A percentile compares a stretch with the other conserved stretches of the same genome.
These are phyloP conservation scores for Musa troglodytarum DNA, from an alignment of 176 grass and related monocot species.

Conservation along the genomic window DNA sequence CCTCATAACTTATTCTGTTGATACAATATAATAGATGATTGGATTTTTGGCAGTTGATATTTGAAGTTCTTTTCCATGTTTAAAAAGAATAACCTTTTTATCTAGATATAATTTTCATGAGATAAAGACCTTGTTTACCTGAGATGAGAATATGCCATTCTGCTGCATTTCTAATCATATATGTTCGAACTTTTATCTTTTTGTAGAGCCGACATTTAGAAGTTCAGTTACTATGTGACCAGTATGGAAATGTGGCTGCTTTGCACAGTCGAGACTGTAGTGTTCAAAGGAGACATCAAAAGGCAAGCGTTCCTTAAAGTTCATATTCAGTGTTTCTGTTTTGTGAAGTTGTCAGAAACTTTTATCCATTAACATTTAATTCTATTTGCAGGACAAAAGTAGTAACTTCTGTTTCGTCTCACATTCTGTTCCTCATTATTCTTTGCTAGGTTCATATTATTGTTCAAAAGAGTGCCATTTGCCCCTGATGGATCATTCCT, in stretches of 20 bases:
- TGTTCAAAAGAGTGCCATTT: background rate
- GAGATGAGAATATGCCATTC: background rate
- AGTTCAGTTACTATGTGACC: constrained; percentile 17
- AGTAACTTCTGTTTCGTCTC: background rate
- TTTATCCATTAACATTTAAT: background rate
- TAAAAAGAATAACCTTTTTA: no score
- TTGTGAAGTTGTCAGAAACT: background rate
- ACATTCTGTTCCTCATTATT: no score
- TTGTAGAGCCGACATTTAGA: constrained; percentile 62
- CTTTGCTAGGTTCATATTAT: no score
- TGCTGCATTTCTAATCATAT: background rate
- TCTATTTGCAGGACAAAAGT: background rate
- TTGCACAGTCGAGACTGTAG: constrained; percentile 98
- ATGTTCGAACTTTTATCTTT: constrained; percentile 14
- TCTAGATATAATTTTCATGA: background rate
- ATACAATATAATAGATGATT: no score
- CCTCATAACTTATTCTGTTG: no score
- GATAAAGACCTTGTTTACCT: background rate
- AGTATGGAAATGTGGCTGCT: constrained; percentile 95
- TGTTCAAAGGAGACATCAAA: constrained; percentile 99
- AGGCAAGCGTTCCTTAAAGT: constrained; percentile 35
- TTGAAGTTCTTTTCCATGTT: no score
- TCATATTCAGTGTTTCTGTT: background rate
- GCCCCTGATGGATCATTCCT: background rate
- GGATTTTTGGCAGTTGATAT: no score